Conservation (phyloP, 75 land plant species). For the Pinus tabuliformis region DNA sequence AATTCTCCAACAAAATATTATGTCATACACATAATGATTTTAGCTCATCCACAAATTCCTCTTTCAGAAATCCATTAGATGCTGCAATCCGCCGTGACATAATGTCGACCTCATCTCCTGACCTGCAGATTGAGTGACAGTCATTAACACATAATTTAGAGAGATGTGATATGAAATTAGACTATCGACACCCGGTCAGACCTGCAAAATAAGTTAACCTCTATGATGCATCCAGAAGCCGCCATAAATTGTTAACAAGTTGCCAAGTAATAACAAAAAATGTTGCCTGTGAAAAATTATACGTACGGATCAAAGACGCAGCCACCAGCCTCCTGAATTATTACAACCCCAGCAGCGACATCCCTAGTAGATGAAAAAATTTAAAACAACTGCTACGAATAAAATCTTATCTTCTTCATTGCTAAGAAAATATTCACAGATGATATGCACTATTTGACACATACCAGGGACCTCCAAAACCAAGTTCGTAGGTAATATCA, state of each 20-base stretch:
- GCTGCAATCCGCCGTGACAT: slow-evolving; percentile 77
- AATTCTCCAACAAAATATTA: no score
- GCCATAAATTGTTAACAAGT: neutral
- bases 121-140: slow-evolving; percentile 31
- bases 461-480: slow-evolving; percentile 97
- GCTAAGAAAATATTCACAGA: no score
- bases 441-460: neutral
- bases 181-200: no score
- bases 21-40: neutral
- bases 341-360: slow-evolving; percentile 88
- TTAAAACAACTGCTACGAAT: no score
- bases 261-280: neutral
- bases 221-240: no score
- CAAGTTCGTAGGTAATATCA: slow-evolving; percentile 86
- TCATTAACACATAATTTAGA: no score
- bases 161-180: no score
- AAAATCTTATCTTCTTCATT: no score
- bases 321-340: slow-evolving; percentile 94
- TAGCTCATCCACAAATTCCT: slow-evolving; percentile 61
- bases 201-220: no score
- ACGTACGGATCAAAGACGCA: slow-evolving; percentile 93
- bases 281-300: neutral
- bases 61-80: slow-evolving; percentile 70
- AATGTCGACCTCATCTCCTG: slow-evolving; percentile 75
- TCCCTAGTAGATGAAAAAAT: slow-evolving; percentile 50